Evolutionary conservation across 2,329 filamentous ascomycete genomes (phyloP).

Genomic region (Xylariaceae sp.): DNA sequence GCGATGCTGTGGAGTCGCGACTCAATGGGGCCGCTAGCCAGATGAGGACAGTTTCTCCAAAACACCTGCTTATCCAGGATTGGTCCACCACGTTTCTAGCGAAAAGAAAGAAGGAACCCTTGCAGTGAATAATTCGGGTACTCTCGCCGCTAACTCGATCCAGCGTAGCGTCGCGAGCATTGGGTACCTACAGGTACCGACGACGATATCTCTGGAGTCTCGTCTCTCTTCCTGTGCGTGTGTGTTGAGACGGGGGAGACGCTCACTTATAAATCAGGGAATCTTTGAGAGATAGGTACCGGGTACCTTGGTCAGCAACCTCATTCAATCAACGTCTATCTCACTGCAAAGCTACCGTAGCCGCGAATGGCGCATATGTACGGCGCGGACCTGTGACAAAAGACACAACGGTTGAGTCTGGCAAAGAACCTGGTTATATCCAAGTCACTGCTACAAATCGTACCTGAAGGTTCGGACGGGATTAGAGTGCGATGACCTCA

Average conservation of each 20-base stretch:
- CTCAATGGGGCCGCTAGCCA: conserved; percentile 3
- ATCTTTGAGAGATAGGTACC: neutral
- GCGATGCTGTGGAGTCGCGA: neutral
- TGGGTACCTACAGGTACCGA: neutral
- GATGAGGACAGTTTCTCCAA: conserved; percentile 5
- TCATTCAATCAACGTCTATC: neutral
- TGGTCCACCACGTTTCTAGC: conserved; percentile 9
- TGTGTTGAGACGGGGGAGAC: too few relatives aligned
- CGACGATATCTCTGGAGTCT: neutral
- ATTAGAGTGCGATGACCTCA: neutral
- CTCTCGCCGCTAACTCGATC: neutral
- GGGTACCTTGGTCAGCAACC: neutral
- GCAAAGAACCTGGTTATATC: neutral
- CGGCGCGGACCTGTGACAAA: neutral
- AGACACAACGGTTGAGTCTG: neutral
- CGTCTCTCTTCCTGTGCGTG: too few relatives aligned
- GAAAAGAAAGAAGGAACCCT: neutral
- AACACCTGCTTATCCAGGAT: conserved; percentile 16
- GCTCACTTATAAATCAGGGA: too few relatives aligned
- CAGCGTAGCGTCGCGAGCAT: neutral
- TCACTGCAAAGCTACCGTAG: neutral
- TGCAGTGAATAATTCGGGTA: neutral
- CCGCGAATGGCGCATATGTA: neutral
- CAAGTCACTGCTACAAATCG: too few relatives aligned
- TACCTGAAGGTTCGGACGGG: too few relatives aligned